Evolutionary conservation across 208 protist species (phyloP).

Genomic region (Entamoeba invadens): DNA sequence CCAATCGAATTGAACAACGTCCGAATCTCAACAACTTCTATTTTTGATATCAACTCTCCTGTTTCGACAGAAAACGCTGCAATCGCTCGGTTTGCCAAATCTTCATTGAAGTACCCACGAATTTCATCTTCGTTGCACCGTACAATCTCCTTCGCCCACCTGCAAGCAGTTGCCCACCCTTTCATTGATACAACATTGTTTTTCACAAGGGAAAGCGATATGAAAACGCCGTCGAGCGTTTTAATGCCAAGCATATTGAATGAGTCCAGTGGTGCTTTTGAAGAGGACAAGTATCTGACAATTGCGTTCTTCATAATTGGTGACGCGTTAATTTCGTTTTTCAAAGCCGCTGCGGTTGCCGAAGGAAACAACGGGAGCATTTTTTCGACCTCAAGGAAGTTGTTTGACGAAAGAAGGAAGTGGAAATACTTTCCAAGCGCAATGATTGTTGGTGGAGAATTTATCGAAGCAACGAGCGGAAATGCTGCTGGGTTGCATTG

Average conservation of each 20-base stretch:
- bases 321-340: not conserved
- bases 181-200: not conserved
- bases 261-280: not conserved
- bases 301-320: not conserved
- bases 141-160: not conserved
- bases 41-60: not conserved
- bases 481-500: not conserved
- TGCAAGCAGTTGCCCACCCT: not conserved
- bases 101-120: not conserved
- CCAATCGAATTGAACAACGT: not conserved
- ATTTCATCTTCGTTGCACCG: not conserved
- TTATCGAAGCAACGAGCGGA: not conserved
- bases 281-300: not conserved
- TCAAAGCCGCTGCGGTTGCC: not conserved
- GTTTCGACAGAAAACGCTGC: not conserved
- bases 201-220: not conserved
- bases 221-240: not conserved
- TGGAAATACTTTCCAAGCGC: not conserved
- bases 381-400: not conserved
- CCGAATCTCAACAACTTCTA: not conserved
- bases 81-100: not conserved
- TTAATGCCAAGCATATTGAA: not conserved
- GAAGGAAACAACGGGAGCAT: not conserved
- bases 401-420: not conserved
- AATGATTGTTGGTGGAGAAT: not conserved